These are phyloP conservation scores for Acorus calamus DNA, from an alignment of 106 monocot genomes.

Conservation along the genomic window DNA sequence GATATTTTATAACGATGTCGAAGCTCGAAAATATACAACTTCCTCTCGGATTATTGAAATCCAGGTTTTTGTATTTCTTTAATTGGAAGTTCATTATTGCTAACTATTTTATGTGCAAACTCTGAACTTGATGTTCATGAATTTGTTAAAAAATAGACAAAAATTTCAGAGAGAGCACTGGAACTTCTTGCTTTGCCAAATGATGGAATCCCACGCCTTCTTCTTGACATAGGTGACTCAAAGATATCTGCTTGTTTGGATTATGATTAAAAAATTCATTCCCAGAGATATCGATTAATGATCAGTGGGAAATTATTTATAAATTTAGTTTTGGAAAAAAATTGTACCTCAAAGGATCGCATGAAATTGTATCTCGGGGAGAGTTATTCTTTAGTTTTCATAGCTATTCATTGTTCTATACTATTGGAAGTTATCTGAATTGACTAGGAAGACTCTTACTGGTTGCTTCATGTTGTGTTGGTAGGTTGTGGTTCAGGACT, in stretches of 20 bases:
- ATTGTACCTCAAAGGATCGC: too few species aligned
- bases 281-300: too few species aligned
- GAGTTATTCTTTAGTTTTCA: neutral
- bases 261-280: too few species aligned
- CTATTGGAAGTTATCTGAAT: neutral
- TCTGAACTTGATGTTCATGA: too few species aligned
- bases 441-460: too few species aligned
- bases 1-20: constrained; percentile 79
- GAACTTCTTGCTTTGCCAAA: constrained; percentile 75
- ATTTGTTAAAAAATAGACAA: constrained; percentile 22
- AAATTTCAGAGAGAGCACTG: constrained; percentile 77
- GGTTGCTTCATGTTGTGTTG: neutral
- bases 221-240: constrained; percentile 68
- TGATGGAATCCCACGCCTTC: constrained; percentile 66
- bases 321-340: too few species aligned
- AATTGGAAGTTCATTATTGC: neutral
- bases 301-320: too few species aligned
- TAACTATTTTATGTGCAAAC: neutral
- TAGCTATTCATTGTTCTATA: neutral
- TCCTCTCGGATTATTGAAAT: constrained; percentile 88
- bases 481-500: constrained; percentile 95
- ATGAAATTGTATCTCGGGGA: too few species aligned
- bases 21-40: constrained; percentile 89
- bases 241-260: too few species aligned
- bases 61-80: constrained; percentile 31